These are phyloP conservation scores for Cinchona pubescens DNA, from an alignment of 257 asterid species.

Conservation along the genomic window DNA sequence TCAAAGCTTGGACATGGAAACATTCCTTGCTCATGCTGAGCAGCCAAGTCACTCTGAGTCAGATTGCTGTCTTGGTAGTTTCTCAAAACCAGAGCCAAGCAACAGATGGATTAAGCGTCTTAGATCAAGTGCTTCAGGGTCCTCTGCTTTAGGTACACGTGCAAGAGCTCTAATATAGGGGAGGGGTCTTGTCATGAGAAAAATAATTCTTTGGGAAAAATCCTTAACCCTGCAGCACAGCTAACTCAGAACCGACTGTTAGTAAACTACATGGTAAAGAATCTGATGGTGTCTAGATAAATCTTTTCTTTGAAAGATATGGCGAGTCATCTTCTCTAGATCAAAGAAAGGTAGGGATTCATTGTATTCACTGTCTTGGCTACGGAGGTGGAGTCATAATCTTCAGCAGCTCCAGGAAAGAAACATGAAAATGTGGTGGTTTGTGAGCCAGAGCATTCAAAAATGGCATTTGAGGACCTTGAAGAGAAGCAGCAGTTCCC, in stretches of 20 bases:
- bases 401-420: slow-evolving; percentile 22
- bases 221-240: slow-evolving; percentile 16
- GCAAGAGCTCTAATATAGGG: slow-evolving; percentile 29
- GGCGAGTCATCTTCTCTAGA: slow-evolving; percentile 19
- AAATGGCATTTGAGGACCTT: slow-evolving; percentile 33
- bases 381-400: slow-evolving; percentile 56
- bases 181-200: slow-evolving; percentile 36
- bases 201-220: slow-evolving; percentile 19
- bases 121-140: slow-evolving; percentile 37
- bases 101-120: slow-evolving; percentile 78
- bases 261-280: slow-evolving; percentile 28
- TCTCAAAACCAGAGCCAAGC: slow-evolving; percentile 39
- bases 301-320: slow-evolving; percentile 14
- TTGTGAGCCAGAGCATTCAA: slow-evolving; percentile 48
- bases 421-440: slow-evolving; percentile 31
- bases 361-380: slow-evolving; percentile 61
- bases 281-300: slow-evolving; percentile 22
- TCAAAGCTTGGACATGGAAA: slow-evolving; percentile 72
- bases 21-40: slow-evolving; percentile 43
- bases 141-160: slow-evolving; percentile 42
- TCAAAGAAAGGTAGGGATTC: slow-evolving; percentile 24
- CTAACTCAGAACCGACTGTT: slow-evolving; percentile 25
- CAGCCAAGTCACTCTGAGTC: slow-evolving; percentile 35
- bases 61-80: slow-evolving; percentile 11
- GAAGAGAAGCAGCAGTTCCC: slow-evolving; percentile 72